phyloP scores from a whole-genome alignment of 768 basidiomycete species.

The Tremella fuciformis region DNA sequence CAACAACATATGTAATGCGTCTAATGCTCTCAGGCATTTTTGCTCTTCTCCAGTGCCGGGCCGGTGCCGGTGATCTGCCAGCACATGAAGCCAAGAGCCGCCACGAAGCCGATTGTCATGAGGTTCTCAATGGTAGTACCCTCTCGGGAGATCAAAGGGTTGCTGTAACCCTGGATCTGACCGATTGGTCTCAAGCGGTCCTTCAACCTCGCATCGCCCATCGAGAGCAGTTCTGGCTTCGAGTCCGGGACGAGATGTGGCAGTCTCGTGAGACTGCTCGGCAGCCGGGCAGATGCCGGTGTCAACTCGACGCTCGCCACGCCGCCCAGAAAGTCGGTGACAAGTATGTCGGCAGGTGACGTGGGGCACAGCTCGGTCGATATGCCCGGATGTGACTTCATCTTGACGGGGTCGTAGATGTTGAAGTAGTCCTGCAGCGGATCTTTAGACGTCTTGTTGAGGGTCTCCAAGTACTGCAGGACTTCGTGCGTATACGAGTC shows the following conservation, averaged over 20 bases:
- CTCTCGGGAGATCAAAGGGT: too few species aligned
- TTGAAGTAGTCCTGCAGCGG: slow-evolving; percentile 86
- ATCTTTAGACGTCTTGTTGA: slow-evolving; percentile 81
- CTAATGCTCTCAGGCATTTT: too few species aligned
- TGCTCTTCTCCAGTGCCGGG: too few species aligned
- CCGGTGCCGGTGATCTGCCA: too few species aligned
- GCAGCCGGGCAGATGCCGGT: slow-evolving; percentile 4
- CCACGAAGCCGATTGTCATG: too few species aligned
- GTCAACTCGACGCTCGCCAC: slow-evolving; percentile 75
- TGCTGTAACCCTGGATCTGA: too few species aligned
- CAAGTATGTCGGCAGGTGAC: slow-evolving; percentile 60
- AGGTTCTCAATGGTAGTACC: too few species aligned
- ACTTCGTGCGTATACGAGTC: slow-evolving; percentile 91
- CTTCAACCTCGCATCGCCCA: neutral
- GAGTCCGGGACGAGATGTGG: slow-evolving; percentile 2
- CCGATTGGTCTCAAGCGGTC: too few species aligned
- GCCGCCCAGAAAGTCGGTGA: slow-evolving; percentile 87
- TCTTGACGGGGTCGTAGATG: slow-evolving; percentile 68
- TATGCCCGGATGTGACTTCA: slow-evolving; percentile 84
- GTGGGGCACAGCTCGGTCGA: slow-evolving; percentile 75
- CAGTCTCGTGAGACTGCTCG: neutral
- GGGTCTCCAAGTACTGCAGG: slow-evolving; percentile 82
- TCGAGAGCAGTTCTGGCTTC: neutral
- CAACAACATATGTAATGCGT: too few species aligned
- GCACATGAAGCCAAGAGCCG: too few species aligned